These are phyloP conservation scores for Yarrowia keelungensis DNA, from an alignment of 805 yeast species.

Conservation along the genomic window DNA sequence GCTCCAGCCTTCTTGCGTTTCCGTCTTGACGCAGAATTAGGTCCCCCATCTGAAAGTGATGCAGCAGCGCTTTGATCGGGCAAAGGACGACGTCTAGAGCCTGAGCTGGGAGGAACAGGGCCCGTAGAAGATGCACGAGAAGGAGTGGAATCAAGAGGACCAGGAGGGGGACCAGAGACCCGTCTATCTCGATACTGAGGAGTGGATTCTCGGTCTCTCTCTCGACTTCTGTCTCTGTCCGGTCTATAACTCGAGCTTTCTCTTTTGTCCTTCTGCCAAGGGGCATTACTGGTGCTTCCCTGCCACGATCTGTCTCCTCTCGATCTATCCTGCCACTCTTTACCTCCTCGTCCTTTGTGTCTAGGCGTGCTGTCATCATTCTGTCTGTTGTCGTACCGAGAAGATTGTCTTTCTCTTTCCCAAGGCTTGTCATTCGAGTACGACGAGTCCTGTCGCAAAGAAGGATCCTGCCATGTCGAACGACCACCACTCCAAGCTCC, in stretches of 20 bases:
- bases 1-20: constrained; percentile 14
- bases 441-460: not conserved
- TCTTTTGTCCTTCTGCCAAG: constrained; percentile 8
- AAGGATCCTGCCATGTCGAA: not conserved
- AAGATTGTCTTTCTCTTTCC: constrained; percentile 4
- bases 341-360: not conserved
- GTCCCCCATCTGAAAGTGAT: not conserved
- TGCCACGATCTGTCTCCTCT: constrained; percentile 15
- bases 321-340: constrained; percentile 7
- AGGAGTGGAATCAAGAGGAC: not conserved
- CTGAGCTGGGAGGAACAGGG: not conserved
- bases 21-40: not conserved
- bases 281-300: not conserved
- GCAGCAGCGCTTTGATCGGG: constrained; percentile 1
- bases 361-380: not conserved
- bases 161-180: not conserved
- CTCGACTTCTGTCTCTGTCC: not conserved
- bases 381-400: constrained; percentile 4
- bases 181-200: constrained; percentile 7
- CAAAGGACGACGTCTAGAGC: not conserved
- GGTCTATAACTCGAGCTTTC: constrained; percentile 2
- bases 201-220: not conserved
- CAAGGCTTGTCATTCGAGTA: constrained; percentile 7
- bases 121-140: constrained; percentile 11
- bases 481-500: constrained; percentile 17